phyloP scores from a whole-genome alignment of 306 rosid species.

The Medicago lupulina region DNA sequence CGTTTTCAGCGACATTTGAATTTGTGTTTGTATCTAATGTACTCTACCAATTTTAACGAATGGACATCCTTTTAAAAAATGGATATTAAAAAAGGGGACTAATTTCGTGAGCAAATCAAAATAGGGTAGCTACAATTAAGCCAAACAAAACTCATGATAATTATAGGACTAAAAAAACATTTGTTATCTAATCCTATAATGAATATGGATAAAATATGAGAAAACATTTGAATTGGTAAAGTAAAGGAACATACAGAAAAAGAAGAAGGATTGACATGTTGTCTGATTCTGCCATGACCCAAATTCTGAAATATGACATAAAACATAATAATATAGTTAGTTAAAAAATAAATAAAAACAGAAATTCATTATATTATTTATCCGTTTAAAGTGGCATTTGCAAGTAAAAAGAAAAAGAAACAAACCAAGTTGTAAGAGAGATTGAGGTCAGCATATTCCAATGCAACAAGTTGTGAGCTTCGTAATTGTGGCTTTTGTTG shows the following conservation, averaged over 20 bases:
- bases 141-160: neutral
- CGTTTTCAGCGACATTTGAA: too few species aligned
- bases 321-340: neutral
- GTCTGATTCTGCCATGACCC: slow-evolving; percentile 88
- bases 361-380: neutral
- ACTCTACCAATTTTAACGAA: too few species aligned
- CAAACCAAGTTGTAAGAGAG: slow-evolving; percentile 58
- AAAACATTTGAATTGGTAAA: neutral
- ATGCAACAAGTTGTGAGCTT: slow-evolving; percentile 75
- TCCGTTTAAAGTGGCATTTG: neutral
- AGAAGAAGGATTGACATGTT: slow-evolving; percentile 88
- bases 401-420: neutral
- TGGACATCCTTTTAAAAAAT: too few species aligned
- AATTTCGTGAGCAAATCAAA: neutral
- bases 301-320: slow-evolving; percentile 61
- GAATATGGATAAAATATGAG: neutral
- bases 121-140: too few species aligned
- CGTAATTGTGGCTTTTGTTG: slow-evolving; percentile 29
- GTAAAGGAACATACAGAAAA: slow-evolving; percentile 64
- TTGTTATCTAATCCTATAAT: neutral
- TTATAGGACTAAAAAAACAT: too few species aligned
- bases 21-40: too few species aligned
- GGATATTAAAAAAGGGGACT: neutral
- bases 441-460: slow-evolving; percentile 85
- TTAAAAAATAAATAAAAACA: too few species aligned